Conservation (phyloP, 2,329 filamentous ascomycete species). For the Xylariaceae sp. region DNA sequence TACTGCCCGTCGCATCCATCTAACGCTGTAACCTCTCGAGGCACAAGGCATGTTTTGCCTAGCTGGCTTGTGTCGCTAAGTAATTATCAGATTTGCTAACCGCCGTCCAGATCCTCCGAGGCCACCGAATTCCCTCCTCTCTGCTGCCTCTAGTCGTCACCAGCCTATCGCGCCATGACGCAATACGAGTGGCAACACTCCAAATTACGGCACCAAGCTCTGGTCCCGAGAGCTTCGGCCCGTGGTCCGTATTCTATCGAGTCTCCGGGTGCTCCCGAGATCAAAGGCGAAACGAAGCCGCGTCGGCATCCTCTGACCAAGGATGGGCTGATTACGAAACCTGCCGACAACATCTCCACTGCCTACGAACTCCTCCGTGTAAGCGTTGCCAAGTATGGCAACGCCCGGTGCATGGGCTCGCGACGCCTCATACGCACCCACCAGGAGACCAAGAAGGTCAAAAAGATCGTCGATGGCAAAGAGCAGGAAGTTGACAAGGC, state of each 20-base stretch:
- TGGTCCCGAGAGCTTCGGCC: slow-evolving; percentile 46
- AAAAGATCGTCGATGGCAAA: slow-evolving; percentile 77
- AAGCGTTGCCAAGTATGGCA: slow-evolving; percentile 60
- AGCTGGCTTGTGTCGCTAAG: neutral
- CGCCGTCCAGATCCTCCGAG: neutral
- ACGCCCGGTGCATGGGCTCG: slow-evolving; percentile 61
- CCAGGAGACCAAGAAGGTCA: slow-evolving; percentile 80
- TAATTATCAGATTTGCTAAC: neutral
- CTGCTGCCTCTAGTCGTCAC: neutral
- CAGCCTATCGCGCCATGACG: slow-evolving; percentile 17
- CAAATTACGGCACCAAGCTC: slow-evolving; percentile 25
- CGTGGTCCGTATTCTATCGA: slow-evolving; percentile 64
- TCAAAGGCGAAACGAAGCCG: slow-evolving; percentile 69
- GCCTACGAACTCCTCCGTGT: slow-evolving; percentile 69
- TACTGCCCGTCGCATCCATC: neutral
- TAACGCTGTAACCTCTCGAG: neutral
- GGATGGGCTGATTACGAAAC: slow-evolving; percentile 55
- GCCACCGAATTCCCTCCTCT: neutral
- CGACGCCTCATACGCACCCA: slow-evolving; percentile 71
- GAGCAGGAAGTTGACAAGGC: slow-evolving; percentile 78
- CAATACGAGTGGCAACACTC: slow-evolving; percentile 30
- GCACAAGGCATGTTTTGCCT: neutral
- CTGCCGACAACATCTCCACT: slow-evolving; percentile 61
- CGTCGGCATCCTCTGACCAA: slow-evolving; percentile 59
- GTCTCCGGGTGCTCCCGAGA: slow-evolving; percentile 55